Evolutionary conservation across 1,139 yeast genomes (phyloP).

Genomic region (Petasospora fabianii): DNA sequence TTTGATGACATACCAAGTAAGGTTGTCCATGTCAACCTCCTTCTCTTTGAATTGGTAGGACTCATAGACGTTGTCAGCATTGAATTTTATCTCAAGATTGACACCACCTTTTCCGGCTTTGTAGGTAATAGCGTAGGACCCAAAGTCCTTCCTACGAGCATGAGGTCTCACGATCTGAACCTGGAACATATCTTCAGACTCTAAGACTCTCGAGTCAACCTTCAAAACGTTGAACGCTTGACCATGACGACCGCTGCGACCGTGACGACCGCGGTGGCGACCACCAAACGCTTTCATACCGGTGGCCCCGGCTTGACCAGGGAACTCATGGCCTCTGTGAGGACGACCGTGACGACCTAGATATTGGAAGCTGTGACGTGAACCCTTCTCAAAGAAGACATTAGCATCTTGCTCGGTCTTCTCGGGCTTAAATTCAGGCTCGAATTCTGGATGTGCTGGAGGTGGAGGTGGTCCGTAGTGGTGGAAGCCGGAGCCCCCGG

Average conservation of each 20-base stretch:
- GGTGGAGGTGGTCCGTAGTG: constrained; percentile 2
- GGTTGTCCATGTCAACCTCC: constrained; percentile 6
- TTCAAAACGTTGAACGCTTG: neutral
- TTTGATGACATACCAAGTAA: constrained; percentile 7
- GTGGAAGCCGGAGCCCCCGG: constrained; percentile 1
- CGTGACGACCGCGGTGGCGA: neutral
- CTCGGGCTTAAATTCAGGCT: neutral
- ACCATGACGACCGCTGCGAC: constrained; percentile 4
- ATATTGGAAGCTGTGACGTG: neutral
- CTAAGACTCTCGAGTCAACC: constrained; percentile 4
- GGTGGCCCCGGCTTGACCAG: neutral
- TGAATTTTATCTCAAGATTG: constrained; percentile 7
- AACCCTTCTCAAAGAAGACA: neutral
- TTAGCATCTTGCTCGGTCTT: neutral
- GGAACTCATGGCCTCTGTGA: constrained; percentile 1
- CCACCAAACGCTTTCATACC: neutral
- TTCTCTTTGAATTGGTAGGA: constrained; percentile 5
- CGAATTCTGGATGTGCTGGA: constrained; percentile 2
- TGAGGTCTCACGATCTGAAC: constrained; percentile 8
- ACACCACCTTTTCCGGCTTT: constrained; percentile 3
- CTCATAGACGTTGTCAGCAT: constrained; percentile 12
- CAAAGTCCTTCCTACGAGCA: constrained; percentile 4
- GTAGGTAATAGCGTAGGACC: constrained; percentile 6
- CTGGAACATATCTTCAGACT: constrained; percentile 2
- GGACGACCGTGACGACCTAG: neutral